Conservation (phyloP, 352 stramenopile species). For the Globisporangium cystogenes region DNA sequence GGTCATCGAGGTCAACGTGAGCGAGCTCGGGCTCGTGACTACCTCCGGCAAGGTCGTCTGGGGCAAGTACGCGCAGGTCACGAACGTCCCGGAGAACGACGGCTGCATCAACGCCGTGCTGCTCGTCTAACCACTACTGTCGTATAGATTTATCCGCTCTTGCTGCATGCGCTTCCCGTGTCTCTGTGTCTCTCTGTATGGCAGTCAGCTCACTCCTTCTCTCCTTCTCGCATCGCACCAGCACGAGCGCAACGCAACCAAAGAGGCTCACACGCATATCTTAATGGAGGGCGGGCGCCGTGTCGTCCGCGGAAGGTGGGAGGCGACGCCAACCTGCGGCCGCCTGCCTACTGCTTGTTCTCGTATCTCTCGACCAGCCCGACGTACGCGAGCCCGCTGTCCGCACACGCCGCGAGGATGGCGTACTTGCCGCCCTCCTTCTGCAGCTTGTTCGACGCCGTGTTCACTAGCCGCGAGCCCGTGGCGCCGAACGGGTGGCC, state of each 20-base stretch:
- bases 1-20: slow-evolving; percentile 98
- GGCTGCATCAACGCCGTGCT: slow-evolving; percentile 99
- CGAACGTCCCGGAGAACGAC: slow-evolving; percentile 99
- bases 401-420: slow-evolving; percentile 95
- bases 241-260: background rate
- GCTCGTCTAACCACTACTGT: slow-evolving; percentile 90
- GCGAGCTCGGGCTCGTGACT: slow-evolving; percentile 98
- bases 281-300: background rate
- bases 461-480: slow-evolving; percentile 94
- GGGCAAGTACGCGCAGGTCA: slow-evolving; percentile 99
- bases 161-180: background rate
- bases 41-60: slow-evolving; percentile 99
- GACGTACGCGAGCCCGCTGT: slow-evolving; percentile 96
- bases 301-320: no score
- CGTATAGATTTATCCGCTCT: slow-evolving; percentile 32
- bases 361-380: slow-evolving; percentile 91
- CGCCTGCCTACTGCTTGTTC: slow-evolving; percentile 23
- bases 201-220: no score
- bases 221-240: background rate
- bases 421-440: slow-evolving; percentile 95
- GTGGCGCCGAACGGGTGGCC: slow-evolving; percentile 98
- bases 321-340: background rate
- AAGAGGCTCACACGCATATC: background rate
- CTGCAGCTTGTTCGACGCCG: slow-evolving; percentile 95
- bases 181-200: no score